Conservation (phyloP, 192 early-diverging fungal genomes). For the Coemansia brasiliensis region DNA sequence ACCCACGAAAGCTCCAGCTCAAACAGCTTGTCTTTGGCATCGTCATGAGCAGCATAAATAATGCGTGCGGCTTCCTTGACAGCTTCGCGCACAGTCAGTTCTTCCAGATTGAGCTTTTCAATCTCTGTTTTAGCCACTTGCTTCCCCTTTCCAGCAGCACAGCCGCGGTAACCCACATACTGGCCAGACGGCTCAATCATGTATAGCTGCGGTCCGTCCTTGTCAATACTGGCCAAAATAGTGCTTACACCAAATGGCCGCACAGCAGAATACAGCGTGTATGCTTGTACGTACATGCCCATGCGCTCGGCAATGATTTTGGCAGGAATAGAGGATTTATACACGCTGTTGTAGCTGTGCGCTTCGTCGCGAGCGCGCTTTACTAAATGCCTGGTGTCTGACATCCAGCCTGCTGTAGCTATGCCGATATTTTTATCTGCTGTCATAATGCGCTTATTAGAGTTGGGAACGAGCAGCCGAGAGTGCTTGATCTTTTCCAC, state of each 20-base stretch:
- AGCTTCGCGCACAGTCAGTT: conserved; percentile 76
- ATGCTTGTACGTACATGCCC: conserved; percentile 92
- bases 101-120: conserved; percentile 88
- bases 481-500: conserved; percentile 95
- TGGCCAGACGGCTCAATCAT: conserved; percentile 97
- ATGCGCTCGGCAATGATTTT: conserved; percentile 93
- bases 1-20: conserved; percentile 98
- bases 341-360: conserved; percentile 81
- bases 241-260: conserved; percentile 90
- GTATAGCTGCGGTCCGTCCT: conserved; percentile 81
- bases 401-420: conserved; percentile 88
- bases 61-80: conserved; percentile 94
- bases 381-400: conserved; percentile 88
- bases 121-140: conserved; percentile 98
- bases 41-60: conserved; percentile 93
- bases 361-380: conserved; percentile 91
- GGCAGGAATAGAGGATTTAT: conserved; percentile 79
- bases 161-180: conserved; percentile 95
- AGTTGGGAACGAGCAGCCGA: conserved; percentile 87
- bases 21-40: conserved; percentile 98
- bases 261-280: conserved; percentile 93
- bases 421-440: conserved; percentile 93
- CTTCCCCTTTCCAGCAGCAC: conserved; percentile 94
- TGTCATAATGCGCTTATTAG: conserved; percentile 91
- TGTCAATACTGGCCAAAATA: conserved; percentile 80